Conservation (phyloP, 2,329 filamentous ascomycete genomes). For the Aspergillus sp. region DNA sequence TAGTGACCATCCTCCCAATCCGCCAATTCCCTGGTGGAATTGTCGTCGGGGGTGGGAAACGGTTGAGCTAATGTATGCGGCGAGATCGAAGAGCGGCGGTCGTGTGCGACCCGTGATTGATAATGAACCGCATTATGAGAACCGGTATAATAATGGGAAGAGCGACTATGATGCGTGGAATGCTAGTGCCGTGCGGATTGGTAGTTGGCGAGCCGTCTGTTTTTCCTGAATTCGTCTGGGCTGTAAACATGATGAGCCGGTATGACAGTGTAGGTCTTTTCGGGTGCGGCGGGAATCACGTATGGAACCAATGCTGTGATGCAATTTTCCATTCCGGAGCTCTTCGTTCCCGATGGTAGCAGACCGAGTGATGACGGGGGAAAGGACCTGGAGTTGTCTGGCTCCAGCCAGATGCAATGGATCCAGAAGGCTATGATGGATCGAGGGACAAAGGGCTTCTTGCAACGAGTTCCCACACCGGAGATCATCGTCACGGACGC, state of each 20-base stretch:
- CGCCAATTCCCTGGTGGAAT: conserved; percentile 11
- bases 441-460: background rate
- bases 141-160: conserved; percentile 6
- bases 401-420: conserved; percentile 5
- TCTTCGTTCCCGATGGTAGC: conserved; percentile 1
- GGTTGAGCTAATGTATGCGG: conserved; percentile 8
- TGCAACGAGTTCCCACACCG: conserved; percentile 2
- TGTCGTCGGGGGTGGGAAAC: conserved; percentile 7
- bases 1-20: conserved; percentile 6
- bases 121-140: conserved; percentile 9
- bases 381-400: background rate
- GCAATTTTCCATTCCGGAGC: background rate
- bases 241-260: background rate
- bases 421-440: conserved; percentile 6
- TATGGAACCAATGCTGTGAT: conserved; percentile 5
- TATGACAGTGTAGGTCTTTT: conserved; percentile 4
- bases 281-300: conserved; percentile 5
- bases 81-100: background rate
- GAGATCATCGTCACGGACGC: conserved; percentile 4
- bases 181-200: conserved; percentile 8
- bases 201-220: conserved; percentile 6
- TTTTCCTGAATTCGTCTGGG: background rate
- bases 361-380: conserved; percentile 1
- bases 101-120: conserved; percentile 3
- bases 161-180: background rate